Conservation (phyloP, 1,139 yeast species). For the Protomyces lactucae-debilis region DNA sequence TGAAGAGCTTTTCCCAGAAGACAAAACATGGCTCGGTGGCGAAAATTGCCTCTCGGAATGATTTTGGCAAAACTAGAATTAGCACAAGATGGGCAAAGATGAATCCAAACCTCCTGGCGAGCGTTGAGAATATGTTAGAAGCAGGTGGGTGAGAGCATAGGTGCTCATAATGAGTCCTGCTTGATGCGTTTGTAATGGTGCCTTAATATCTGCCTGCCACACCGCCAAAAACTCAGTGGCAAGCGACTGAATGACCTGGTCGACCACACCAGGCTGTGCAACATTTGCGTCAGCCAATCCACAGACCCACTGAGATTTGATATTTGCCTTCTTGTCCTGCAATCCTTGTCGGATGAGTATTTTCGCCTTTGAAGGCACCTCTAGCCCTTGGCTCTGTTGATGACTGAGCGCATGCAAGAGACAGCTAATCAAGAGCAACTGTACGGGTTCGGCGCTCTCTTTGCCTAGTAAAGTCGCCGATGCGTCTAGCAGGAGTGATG, state of each 20-base stretch:
- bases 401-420: conserved; percentile 45
- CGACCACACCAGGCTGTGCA: conserved; percentile 27
- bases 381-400: conserved; percentile 29
- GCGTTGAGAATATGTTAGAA: conserved; percentile 33
- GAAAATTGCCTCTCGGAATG: background rate
- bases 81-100: conserved; percentile 35
- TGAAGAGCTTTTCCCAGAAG: conserved; percentile 47
- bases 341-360: conserved; percentile 53
- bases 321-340: conserved; percentile 55
- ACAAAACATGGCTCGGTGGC: conserved; percentile 41
- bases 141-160: conserved; percentile 37
- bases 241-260: conserved; percentile 30
- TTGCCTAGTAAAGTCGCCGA: conserved; percentile 55
- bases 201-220: conserved; percentile 11
- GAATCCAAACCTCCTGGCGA: conserved; percentile 38
- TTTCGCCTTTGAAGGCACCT: conserved; percentile 35
- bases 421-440: conserved; percentile 50
- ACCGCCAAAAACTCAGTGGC: conserved; percentile 2
- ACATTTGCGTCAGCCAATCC: conserved; percentile 42
- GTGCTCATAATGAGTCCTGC: conserved; percentile 37
- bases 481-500: conserved; percentile 34
- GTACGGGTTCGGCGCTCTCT: conserved; percentile 69
- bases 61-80: background rate
- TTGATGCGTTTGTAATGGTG: conserved; percentile 35
- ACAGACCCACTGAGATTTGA: conserved; percentile 60